phyloP scores from a whole-genome alignment of 495 filamentous ascomycete genomes.

The Daldinia childiae region DNA sequence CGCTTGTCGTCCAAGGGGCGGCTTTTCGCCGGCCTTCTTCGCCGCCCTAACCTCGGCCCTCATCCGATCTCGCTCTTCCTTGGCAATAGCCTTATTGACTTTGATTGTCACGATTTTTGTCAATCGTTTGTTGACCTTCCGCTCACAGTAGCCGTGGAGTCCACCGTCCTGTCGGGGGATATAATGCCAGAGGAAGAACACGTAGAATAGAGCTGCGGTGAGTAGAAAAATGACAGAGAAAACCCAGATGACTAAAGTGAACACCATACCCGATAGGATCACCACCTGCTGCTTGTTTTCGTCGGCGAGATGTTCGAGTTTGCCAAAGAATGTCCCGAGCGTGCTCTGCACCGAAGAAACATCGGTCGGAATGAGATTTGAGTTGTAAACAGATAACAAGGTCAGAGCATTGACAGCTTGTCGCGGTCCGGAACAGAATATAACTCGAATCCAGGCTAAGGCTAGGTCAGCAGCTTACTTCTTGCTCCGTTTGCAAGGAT shows the following conservation, averaged over 20 bases:
- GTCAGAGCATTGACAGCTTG: slow-evolving; percentile 90
- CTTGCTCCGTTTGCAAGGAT: neutral
- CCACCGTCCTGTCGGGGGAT: slow-evolving; percentile 82
- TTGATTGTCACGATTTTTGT: slow-evolving; percentile 81
- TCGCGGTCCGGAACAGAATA: slow-evolving; percentile 90
- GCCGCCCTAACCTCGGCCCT: slow-evolving; percentile 67
- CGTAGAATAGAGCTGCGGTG: slow-evolving; percentile 76
- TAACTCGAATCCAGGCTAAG: slow-evolving; percentile 82
- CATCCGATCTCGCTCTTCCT: slow-evolving; percentile 68
- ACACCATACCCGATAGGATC: slow-evolving; percentile 87
- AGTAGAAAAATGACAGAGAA: slow-evolving; percentile 79
- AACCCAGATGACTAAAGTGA: slow-evolving; percentile 90
- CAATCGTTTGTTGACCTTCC: slow-evolving; percentile 85
- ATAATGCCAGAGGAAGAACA: slow-evolving; percentile 88
- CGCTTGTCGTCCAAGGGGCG: slow-evolving; percentile 66
- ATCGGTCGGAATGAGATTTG: slow-evolving; percentile 60
- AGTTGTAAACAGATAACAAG: slow-evolving; percentile 77
- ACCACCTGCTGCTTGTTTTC: slow-evolving; percentile 79
- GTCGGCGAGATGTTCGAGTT: slow-evolving; percentile 73
- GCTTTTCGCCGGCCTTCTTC: slow-evolving; percentile 62
- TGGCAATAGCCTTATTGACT: slow-evolving; percentile 84
- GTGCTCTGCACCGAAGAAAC: slow-evolving; percentile 67
- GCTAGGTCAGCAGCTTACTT: slow-evolving; percentile 17
- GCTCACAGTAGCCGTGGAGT: slow-evolving; percentile 82
- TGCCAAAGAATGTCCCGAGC: slow-evolving; percentile 74